A percentile compares a stretch with the other conserved stretches of the same genome.
Conservation (phyloP, 257 asterid species). For the Parsonsia alboflavescens region DNA sequence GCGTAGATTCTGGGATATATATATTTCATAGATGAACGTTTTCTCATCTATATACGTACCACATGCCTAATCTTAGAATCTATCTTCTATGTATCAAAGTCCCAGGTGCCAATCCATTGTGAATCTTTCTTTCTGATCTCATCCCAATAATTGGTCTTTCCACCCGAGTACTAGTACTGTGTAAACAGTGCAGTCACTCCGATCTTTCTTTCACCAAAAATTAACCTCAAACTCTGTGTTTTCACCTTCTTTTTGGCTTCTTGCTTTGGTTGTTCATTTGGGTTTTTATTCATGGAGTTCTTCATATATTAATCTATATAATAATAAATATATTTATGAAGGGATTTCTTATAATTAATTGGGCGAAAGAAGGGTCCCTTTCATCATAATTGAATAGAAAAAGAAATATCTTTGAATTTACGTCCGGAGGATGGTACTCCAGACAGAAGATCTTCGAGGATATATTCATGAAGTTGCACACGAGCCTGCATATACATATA, state of each 20-base stretch:
- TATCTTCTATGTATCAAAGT: too few relatives aligned
- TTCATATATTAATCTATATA: background rate
- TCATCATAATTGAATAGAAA: background rate
- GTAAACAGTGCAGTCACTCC: background rate
- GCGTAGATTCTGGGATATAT: constrained; percentile 13
- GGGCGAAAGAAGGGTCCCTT: background rate
- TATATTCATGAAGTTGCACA: constrained; percentile 1
- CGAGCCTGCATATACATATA: background rate
- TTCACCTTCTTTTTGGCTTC: too few relatives aligned
- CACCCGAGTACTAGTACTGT: background rate
- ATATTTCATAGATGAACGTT: background rate
- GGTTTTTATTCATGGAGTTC: background rate
- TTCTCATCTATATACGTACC: constrained; percentile 5
- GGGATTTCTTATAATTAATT: too few relatives aligned
- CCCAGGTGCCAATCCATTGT: too few relatives aligned
- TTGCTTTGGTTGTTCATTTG: too few relatives aligned
- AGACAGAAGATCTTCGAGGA: constrained; percentile 6
- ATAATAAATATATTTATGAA: background rate
- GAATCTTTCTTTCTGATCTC: too few relatives aligned
- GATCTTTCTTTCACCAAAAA: background rate
- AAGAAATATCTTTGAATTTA: background rate
- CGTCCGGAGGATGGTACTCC: background rate
- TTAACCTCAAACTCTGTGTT: too few relatives aligned
- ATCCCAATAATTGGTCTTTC: background rate
- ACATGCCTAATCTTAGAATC: background rate